Conservation (phyloP, 1,284 basidiomycete species). For the Xerocomus minutiporus region DNA sequence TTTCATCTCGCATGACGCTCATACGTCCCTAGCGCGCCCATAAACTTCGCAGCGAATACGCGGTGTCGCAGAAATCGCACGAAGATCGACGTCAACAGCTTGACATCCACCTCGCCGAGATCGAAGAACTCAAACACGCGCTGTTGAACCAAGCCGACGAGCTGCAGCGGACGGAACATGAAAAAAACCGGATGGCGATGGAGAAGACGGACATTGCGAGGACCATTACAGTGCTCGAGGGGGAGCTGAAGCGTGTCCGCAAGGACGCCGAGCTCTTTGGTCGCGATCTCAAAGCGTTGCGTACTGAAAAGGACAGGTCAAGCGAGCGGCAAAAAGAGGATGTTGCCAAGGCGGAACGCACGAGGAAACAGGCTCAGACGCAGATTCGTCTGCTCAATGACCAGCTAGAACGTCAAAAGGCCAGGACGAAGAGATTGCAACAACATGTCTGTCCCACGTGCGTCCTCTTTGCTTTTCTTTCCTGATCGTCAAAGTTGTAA, state of each 20-base stretch:
- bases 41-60: conserved; percentile 56
- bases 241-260: conserved; percentile 65
- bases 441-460: conserved; percentile 56
- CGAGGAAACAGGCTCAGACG: conserved; percentile 59
- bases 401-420: conserved; percentile 58
- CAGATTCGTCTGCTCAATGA: conserved; percentile 65
- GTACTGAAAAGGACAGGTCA: conserved; percentile 60
- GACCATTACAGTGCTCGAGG: conserved; percentile 60
- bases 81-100: conserved; percentile 68
- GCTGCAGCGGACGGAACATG: conserved; percentile 55
- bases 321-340: conserved; percentile 54
- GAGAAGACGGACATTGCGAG: conserved; percentile 62
- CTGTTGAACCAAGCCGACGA: conserved; percentile 61
- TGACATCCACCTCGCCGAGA: conserved; percentile 63
- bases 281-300: conserved; percentile 64
- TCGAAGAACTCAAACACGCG: conserved; percentile 64
- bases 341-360: conserved; percentile 47
- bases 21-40: conserved; percentile 45
- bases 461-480: conserved; percentile 27
- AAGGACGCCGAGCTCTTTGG: conserved; percentile 71
- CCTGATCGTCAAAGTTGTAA: not conserved
- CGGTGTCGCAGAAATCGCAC: conserved; percentile 60
- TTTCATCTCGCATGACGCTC: conserved; percentile 1
- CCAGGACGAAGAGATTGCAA: conserved; percentile 42
- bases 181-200: conserved; percentile 53